These are phyloP conservation scores for Allantophomopsis cytisporea DNA, from an alignment of 2,329 filamentous ascomycete species.

Conservation along the genomic window DNA sequence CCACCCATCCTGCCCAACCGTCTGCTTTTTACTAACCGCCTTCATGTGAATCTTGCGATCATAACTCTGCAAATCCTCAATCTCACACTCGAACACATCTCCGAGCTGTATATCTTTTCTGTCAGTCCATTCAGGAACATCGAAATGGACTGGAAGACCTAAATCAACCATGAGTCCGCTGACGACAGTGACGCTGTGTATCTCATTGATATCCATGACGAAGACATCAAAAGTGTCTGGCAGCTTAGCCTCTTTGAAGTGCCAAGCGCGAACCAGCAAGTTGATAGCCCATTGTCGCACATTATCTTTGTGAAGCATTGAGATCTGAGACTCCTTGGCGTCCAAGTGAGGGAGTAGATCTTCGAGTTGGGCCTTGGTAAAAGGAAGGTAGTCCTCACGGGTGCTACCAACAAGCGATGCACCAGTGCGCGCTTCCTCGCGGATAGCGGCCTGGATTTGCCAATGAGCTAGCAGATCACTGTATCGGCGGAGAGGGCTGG, in stretches of 20 bases:
- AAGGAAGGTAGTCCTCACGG: constrained; percentile 15
- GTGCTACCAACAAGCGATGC: constrained; percentile 20
- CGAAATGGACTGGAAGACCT: neutral
- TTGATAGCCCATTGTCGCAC: constrained; percentile 41
- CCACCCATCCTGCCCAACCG: too few species aligned
- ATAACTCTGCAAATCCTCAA: constrained; percentile 39
- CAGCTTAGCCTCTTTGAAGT: constrained; percentile 30
- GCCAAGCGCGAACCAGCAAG: constrained; percentile 46
- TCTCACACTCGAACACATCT: constrained; percentile 41
- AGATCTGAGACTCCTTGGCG: constrained; percentile 12
- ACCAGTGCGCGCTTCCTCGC: constrained; percentile 25
- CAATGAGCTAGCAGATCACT: constrained; percentile 50
- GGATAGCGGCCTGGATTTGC: constrained; percentile 48
- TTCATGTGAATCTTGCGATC: constrained; percentile 30
- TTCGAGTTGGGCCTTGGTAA: constrained; percentile 13
- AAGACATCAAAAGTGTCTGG: constrained; percentile 30
- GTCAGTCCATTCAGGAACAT: neutral
- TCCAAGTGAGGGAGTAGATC: constrained; percentile 13
- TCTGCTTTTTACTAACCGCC: constrained; percentile 6
- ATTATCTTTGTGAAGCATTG: constrained; percentile 11
- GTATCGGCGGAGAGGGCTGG: constrained; percentile 53
- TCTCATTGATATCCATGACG: constrained; percentile 3
- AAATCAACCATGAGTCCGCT: constrained; percentile 3
- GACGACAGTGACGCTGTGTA: neutral
- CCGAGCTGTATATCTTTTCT: constrained; percentile 28